phyloP scores from a whole-genome alignment of 192 early-diverging fungal genomes.

The Coemansia aciculifera region DNA sequence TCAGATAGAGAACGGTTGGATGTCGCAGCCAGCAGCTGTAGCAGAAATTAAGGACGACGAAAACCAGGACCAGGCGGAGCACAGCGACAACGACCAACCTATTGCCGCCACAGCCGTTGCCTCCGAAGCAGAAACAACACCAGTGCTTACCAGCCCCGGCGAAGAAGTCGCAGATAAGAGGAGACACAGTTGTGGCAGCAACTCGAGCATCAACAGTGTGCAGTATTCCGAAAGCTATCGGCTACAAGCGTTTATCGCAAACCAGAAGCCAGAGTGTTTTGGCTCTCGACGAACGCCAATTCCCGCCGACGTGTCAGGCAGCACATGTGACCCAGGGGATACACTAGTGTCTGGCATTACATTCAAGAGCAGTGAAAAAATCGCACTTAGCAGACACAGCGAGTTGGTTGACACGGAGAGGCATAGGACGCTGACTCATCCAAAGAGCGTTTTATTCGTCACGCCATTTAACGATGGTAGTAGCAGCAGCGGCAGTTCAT shows the following conservation, averaged over 20 bases:
- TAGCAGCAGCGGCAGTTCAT: background rate
- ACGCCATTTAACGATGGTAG: background rate
- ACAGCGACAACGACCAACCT: background rate
- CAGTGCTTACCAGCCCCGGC: background rate
- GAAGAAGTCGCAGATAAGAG: background rate
- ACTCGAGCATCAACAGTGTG: constrained; percentile 6
- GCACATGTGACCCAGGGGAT: constrained; percentile 7
- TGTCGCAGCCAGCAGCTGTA: background rate
- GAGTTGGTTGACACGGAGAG: background rate
- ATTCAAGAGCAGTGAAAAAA: constrained; percentile 3
- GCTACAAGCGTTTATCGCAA: background rate
- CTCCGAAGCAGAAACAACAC: background rate
- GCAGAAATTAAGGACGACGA: background rate
- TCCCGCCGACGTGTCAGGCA: background rate
- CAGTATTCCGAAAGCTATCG: constrained; percentile 6
- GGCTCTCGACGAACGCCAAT: background rate
- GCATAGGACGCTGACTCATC: background rate
- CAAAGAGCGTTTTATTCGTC: background rate
- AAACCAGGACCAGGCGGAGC: background rate
- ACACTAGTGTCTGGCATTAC: constrained; percentile 20
- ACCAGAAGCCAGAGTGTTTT: background rate
- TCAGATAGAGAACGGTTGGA: constrained; percentile 13
- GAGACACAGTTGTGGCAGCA: background rate
- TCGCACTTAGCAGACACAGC: background rate
- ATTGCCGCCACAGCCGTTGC: background rate